A percentile compares a stretch with the other conserved stretches of the same genome.
phyloP scores from a whole-genome alignment of 2,329 filamentous ascomycete genomes.

The Paraphaeosphaeria minitans region DNA sequence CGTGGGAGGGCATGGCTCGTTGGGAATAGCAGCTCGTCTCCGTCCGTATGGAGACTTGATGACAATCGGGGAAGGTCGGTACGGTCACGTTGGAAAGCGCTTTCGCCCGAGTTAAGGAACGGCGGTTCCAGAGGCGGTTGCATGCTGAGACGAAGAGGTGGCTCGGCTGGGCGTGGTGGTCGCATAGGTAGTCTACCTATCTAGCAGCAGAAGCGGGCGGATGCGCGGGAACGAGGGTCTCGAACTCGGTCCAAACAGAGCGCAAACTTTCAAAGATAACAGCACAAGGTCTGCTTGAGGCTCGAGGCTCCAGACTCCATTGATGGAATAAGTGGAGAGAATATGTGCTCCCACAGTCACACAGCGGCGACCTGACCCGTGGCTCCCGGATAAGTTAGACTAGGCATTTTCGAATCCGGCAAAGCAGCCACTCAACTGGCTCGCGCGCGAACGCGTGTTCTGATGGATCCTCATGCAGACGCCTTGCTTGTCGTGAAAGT shows the following conservation, averaged over 20 bases:
- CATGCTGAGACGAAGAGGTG: not conserved
- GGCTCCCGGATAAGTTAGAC: slow-evolving; percentile 35
- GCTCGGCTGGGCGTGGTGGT: slow-evolving; percentile 1
- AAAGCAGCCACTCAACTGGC: slow-evolving; percentile 45
- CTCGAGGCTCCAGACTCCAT: too few relatives aligned
- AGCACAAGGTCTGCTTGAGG: slow-evolving; percentile 29
- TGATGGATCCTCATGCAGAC: slow-evolving; percentile 25
- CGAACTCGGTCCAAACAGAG: slow-evolving; percentile 14
- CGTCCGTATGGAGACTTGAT: not conserved
- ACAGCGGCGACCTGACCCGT: slow-evolving; percentile 43
- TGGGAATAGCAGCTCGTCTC: not conserved
- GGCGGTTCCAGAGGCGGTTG: not conserved
- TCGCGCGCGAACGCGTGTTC: slow-evolving; percentile 29
- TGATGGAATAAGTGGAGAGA: slow-evolving; percentile 48
- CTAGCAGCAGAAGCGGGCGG: not conserved
- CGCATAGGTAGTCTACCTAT: too few relatives aligned
- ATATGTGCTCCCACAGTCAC: slow-evolving; percentile 42
- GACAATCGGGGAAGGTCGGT: not conserved
- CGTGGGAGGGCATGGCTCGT: not conserved
- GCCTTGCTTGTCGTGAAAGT: slow-evolving; percentile 16
- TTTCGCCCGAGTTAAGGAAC: not conserved
- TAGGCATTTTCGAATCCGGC: slow-evolving; percentile 41
- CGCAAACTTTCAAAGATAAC: slow-evolving; percentile 31
- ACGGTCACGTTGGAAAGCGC: not conserved
- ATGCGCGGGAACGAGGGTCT: not conserved